A percentile compares a stretch with the other conserved stretches of the same genome.
Evolutionary conservation across 1,284 basidiomycete genomes (phyloP).

Genomic region (Tilletia caries): DNA sequence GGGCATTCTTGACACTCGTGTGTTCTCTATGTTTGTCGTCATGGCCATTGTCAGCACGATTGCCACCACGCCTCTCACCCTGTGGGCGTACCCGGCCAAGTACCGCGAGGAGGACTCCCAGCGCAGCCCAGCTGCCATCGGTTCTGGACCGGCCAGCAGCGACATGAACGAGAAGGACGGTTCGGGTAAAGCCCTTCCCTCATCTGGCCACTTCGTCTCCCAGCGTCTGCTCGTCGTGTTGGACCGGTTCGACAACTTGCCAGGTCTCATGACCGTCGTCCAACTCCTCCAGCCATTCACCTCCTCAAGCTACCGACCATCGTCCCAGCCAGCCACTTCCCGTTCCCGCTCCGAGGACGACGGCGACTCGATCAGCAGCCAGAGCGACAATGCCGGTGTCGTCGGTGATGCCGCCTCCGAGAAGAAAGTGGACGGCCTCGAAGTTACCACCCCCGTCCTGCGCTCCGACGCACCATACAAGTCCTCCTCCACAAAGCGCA

Average conservation of each 20-base stretch:
- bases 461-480: constrained; percentile 26
- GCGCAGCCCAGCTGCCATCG: not conserved
- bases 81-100: constrained; percentile 67
- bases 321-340: not conserved
- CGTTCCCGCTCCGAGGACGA: not conserved
- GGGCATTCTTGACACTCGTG: constrained; percentile 69
- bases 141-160: not conserved
- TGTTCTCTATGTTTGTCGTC: constrained; percentile 80
- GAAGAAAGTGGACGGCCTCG: not conserved
- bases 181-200: constrained; percentile 18
- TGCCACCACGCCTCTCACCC: constrained; percentile 81
- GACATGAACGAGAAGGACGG: constrained; percentile 22
- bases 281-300: constrained; percentile 57
- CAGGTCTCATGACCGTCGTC: constrained; percentile 60
- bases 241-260: constrained; percentile 82
- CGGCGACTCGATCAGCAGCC: not conserved
- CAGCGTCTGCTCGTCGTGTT: constrained; percentile 74
- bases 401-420: not conserved
- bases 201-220: constrained; percentile 21
- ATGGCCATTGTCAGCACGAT: constrained; percentile 81
- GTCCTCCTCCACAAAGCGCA: not conserved
- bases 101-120: constrained; percentile 26
- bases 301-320: too few species aligned
- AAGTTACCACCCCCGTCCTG: constrained; percentile 24
- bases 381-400: not conserved